Evolutionary conservation across 306 rosid species (phyloP), one percentile per base, ranked within the genome.

Genomic region (Vigna unguiculata): DNA sequence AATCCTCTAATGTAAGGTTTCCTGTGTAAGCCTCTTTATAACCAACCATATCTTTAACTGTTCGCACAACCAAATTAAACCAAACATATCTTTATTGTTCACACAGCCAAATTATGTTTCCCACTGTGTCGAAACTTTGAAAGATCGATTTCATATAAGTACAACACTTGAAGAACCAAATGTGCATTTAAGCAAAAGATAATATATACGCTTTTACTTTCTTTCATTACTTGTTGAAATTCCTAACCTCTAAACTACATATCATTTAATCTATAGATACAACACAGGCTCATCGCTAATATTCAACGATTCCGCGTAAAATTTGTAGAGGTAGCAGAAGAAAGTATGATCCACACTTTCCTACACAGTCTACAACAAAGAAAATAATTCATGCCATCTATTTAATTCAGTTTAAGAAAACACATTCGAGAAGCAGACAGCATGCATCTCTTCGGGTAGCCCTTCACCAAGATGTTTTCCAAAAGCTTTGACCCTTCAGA

Each of bases 231-330:
- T 12, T 11, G 48, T 43, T 43, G 16, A 43, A 43, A 43, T 43
- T 43, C 15, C 15, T 43, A 43, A 12, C 48, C 48, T 43, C 14
- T 43, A 43, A 28, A 67, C 72, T 66, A 51, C 70, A 82, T 58
- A 83, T 83, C 85, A 71, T 32, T 55, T 66, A 49, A 62, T 81
- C 76, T 81, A 59, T 71, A 54, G 74, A 47, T 87, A 86, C 89
- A 84, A 80, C 72, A 76, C 54, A 81, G 70, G 68, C 79, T 62
- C 80, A 47, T 63, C 9, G 53, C 13, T 71, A 32, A 32, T 19
- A 72, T 64, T 69, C 74, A 63, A 58, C 52, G 78, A 74, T 76
- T 82, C 64, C 82, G 58, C 77, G 17, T 58, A 46, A 60, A 69
- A 60, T n/a, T 52, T 12, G 22, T 36, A 70, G 13, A 6, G 32